Evolutionary conservation across 257 asterid species (phyloP).

Genomic region (Pogostemon cablin): DNA sequence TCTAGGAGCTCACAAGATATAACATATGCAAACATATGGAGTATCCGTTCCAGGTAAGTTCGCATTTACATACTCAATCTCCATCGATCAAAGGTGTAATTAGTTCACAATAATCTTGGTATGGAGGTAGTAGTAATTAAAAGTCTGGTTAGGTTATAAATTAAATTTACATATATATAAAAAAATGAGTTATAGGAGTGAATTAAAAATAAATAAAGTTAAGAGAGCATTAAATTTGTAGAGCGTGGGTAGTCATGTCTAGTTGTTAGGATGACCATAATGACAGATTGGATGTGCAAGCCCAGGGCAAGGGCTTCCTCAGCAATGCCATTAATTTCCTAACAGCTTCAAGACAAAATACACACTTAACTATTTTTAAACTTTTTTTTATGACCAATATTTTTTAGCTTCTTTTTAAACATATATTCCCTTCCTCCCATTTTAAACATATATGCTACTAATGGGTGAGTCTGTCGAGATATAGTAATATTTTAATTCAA

Average conservation of each 20-base stretch:
- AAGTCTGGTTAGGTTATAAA: neutral
- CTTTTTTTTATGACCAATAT: neutral
- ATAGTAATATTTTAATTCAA: too few relatives aligned
- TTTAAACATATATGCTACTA: too few relatives aligned
- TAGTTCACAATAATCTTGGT: too few relatives aligned
- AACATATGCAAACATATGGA: too few relatives aligned
- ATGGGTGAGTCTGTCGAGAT: too few relatives aligned
- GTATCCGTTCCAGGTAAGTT: too few relatives aligned
- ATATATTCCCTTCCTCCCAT: too few relatives aligned
- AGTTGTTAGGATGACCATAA: slow-evolving; percentile 43
- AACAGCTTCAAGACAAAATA: slow-evolving; percentile 43
- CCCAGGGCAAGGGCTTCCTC: slow-evolving; percentile 27
- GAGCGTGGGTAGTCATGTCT: slow-evolving; percentile 23
- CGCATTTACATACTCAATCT: too few relatives aligned
- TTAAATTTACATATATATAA: neutral
- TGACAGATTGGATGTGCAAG: slow-evolving; percentile 35
- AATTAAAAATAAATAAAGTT: neutral
- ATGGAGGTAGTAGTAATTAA: too few relatives aligned
- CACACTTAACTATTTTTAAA: slow-evolving; percentile 22
- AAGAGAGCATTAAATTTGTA: slow-evolving; percentile 35
- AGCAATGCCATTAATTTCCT: slow-evolving; percentile 38
- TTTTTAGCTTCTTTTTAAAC: too few relatives aligned
- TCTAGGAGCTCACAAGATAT: too few relatives aligned
- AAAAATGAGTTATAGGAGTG: neutral
- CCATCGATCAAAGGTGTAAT: too few relatives aligned